Percentiles rank a stretch among this genome's conserved stretches.
These are phyloP conservation scores for Cajanus cajan DNA, from an alignment of 306 rosid genomes.

Conservation along the genomic window DNA sequence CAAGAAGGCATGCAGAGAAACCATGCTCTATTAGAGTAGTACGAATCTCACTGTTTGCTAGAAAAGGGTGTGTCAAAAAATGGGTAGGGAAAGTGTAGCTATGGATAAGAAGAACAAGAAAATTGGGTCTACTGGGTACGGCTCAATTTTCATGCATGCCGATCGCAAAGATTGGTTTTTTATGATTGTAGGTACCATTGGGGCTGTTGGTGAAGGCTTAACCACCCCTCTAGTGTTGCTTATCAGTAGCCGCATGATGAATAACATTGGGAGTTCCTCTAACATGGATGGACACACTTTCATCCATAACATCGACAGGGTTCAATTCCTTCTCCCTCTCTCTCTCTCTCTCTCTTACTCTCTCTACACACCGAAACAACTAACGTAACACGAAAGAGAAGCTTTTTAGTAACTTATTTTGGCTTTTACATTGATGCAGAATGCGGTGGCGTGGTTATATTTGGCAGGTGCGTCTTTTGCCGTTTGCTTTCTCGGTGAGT, in stretches of 20 bases:
- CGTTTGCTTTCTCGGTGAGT: conserved; percentile 62
- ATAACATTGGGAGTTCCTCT: conserved; percentile 29
- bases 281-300: neutral
- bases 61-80: neutral
- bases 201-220: conserved; percentile 61
- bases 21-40: neutral
- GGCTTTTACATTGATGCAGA: conserved; percentile 43
- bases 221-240: conserved; percentile 44
- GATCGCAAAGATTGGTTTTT: conserved; percentile 46
- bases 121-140: conserved; percentile 35
- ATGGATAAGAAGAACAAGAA: conserved; percentile 5
- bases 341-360: neutral
- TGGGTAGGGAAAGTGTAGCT: conserved; percentile 4
- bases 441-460: conserved; percentile 61
- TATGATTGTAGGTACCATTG: conserved; percentile 54
- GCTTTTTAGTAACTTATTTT: neutral
- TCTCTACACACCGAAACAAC: neutral
- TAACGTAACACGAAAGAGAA: neutral
- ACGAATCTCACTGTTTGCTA: conserved; percentile 18
- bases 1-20: neutral
- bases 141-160: conserved; percentile 66
- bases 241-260: conserved; percentile 31
- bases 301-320: conserved; percentile 25
- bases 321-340: neutral
- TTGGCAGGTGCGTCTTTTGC: conserved; percentile 54